These are phyloP conservation scores for Petunia secreta DNA, from an alignment of 257 asterid genomes.

Conservation along the genomic window DNA sequence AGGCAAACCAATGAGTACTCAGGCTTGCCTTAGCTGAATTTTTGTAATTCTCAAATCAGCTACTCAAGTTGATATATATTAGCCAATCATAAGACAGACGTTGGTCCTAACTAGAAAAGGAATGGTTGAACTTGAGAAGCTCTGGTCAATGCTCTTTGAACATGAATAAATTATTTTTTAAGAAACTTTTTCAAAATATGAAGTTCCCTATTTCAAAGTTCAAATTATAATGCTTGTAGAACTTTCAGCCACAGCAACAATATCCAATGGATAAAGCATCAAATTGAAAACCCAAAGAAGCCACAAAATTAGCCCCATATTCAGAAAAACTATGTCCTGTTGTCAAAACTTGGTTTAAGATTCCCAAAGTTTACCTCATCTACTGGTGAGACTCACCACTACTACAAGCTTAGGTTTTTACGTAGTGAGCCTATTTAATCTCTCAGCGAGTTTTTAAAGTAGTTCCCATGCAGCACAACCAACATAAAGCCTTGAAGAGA, in stretches of 20 bases:
- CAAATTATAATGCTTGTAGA: too few relatives aligned
- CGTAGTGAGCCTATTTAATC: background rate
- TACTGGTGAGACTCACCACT: background rate
- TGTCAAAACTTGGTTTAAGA: background rate
- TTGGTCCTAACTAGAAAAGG: too few relatives aligned
- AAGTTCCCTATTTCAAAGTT: too few relatives aligned
- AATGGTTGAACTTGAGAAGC: too few relatives aligned
- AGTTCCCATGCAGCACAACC: background rate
- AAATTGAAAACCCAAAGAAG: background rate
- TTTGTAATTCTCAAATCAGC: background rate
- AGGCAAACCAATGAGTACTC: background rate
- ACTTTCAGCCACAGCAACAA: background rate
- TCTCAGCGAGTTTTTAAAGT: background rate
- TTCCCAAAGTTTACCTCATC: too few relatives aligned
- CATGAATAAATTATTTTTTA: too few relatives aligned
- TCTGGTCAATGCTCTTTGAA: too few relatives aligned
- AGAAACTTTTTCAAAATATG: too few relatives aligned
- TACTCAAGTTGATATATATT: background rate
- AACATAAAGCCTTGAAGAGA: constrained; percentile 18
- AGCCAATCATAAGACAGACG: too few relatives aligned
- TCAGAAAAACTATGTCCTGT: background rate
- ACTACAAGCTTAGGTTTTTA: constrained; percentile 4
- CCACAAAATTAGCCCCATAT: too few relatives aligned
- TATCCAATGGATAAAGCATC: constrained; percentile 9
- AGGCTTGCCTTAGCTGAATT: background rate